Base-by-base conservation (phyloP, 331 rosid species). In the Quercus lobata region DNA sequence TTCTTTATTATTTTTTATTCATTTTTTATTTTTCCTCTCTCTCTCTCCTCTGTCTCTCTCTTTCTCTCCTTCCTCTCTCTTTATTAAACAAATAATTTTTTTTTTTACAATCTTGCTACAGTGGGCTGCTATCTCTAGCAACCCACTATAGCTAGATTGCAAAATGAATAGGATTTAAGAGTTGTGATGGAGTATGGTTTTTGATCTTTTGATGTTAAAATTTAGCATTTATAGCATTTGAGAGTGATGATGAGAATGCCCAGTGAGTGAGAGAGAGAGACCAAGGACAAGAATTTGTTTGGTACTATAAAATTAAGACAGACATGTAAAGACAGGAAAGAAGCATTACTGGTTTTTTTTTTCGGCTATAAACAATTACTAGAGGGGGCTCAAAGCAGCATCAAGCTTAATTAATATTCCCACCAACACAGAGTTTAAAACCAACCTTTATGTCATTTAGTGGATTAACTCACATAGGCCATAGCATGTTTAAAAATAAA, bases 291-390 rank as follows among this genome's bases (percentile, higher is more conserved):
- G 30, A 30, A 58, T 58, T 58, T 58, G 65, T n/a, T 21, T 58
- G 60, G 34, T 8, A n/a, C 2, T 55, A 62, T 57, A 71, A 32
- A 18, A 32, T 69, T 37, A 71, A 49, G 76, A 71, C 5, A 58
- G 74, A 79, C 65, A 69, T 71, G 46, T 3, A 29, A 7, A 60
- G 41, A 72, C 54, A n/a, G 55, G 82, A 79, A 61, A 72, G 73
- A 72, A 79, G 73, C 63, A 72, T 27, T 32, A 19, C 30, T 12
- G 73, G 41, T 18, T 54, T 17, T 7, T 57, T 27, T 25, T 57
- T 25, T 55, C 9, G 30, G 49, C 32, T 68, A 49, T 75, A 56
- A 68, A 80, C 9, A 41, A 60, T 19, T 63, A n/a, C 35, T 30
- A 17, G 12, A 7, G 30, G 69, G 71, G 71, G 34, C 69, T 32